These are phyloP conservation scores for Lodderomyces oxycetoniae DNA, from an alignment of 1,139 yeast species.

Conservation along the genomic window DNA sequence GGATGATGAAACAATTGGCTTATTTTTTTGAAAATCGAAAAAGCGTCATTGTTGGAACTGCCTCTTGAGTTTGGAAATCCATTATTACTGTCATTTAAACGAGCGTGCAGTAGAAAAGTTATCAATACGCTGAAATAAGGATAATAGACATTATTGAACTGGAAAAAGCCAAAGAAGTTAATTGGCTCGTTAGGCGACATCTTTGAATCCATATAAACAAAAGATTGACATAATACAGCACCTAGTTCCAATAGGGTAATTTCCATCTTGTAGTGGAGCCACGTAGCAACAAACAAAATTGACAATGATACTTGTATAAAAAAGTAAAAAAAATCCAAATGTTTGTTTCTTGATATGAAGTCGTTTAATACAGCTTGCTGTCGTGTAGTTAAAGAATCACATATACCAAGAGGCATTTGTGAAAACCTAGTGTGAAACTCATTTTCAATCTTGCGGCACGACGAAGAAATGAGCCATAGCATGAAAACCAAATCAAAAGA, in stretches of 20 bases:
- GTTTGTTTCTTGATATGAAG: constrained; percentile 17
- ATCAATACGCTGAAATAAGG: constrained; percentile 25
- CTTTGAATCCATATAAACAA: constrained; percentile 30
- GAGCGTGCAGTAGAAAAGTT: constrained; percentile 14
- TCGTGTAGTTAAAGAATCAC: constrained; percentile 14
- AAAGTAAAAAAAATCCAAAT: constrained; percentile 31
- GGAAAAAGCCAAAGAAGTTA: constrained; percentile 25
- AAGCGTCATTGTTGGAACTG: neutral
- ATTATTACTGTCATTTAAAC: constrained; percentile 6
- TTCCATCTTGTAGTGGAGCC: constrained; percentile 16
- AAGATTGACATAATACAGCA: constrained; percentile 21
- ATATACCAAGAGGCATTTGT: constrained; percentile 18
- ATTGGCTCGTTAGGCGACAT: constrained; percentile 23
- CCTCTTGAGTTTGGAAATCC: neutral
- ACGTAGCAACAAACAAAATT: constrained; percentile 18
- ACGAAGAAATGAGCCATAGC: constrained; percentile 16
- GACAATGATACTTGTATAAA: constrained; percentile 23
- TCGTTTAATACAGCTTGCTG: constrained; percentile 17
- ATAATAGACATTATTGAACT: constrained; percentile 21
- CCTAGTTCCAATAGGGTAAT: constrained; percentile 20
- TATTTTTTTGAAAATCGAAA: neutral
- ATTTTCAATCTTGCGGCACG: constrained; percentile 21
- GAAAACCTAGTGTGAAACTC: constrained; percentile 14
- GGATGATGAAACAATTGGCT: constrained; percentile 1
- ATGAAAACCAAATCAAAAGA: constrained; percentile 19